Conservation (phyloP, 1,284 basidiomycete species). For the Trichosporon sp. region DNA sequence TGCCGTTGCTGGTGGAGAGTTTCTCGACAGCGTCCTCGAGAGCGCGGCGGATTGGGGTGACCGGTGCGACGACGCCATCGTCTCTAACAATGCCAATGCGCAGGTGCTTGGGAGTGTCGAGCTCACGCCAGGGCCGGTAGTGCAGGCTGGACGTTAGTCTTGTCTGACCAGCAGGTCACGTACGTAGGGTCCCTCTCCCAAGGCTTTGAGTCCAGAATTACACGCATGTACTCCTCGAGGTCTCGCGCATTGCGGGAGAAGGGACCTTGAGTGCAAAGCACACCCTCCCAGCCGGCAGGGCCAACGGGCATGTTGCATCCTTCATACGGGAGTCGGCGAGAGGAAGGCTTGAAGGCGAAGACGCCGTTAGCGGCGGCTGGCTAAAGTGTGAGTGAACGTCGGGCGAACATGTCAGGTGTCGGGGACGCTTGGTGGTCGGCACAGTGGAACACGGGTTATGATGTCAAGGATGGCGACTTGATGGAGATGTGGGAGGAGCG, state of each 20-base stretch:
- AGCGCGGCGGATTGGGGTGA: constrained; percentile 52
- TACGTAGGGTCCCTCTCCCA: constrained; percentile 48
- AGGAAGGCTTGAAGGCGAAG: constrained; percentile 52
- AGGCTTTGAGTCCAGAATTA: constrained; percentile 44
- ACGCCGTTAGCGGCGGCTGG: constrained; percentile 48
- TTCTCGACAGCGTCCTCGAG: constrained; percentile 42
- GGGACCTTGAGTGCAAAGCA: constrained; percentile 48
- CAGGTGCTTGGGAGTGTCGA: constrained; percentile 27
- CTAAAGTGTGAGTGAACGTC: not conserved
- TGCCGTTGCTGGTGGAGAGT: constrained; percentile 31
- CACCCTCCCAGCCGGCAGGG: constrained; percentile 42
- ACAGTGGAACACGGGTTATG: not conserved
- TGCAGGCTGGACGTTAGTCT: not conserved
- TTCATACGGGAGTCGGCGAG: constrained; percentile 45
- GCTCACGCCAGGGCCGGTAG: constrained; percentile 6
- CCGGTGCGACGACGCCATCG: constrained; percentile 55
- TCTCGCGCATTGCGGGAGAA: constrained; percentile 48
- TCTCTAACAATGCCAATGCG: constrained; percentile 55
- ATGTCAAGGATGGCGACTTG: not conserved
- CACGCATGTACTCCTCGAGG: constrained; percentile 48
- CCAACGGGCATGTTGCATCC: constrained; percentile 36
- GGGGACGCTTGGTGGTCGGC: not conserved
- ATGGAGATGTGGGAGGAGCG: too few species aligned
- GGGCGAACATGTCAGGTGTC: not conserved
- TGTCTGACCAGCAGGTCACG: constrained; percentile 37